Base-by-base conservation (phyloP, 345 rosid genomes). In the Carallia brachiata region DNA sequence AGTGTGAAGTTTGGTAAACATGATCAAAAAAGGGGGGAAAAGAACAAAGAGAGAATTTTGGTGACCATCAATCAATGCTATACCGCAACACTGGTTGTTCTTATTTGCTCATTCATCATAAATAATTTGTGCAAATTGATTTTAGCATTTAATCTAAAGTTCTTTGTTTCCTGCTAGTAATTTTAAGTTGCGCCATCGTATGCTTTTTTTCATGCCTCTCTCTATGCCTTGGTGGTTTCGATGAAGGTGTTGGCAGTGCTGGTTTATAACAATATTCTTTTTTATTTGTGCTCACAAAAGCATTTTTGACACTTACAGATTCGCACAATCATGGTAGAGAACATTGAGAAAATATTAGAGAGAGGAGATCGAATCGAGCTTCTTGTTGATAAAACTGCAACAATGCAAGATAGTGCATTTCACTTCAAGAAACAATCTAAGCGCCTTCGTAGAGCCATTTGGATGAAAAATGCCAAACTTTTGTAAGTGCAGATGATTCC, bases 391-490 rank as follows among this genome's bases (percentile, higher is more conserved):
- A 92, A 90, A 76, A 92, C 98, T 47, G 92, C 97, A 53, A 90
- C 97, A 27, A 92, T 95, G 94, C 98, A 95, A 82, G 98, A 90
- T 67, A 84, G 81, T 34, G 78, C 97, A 10, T 95, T 95, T 81
- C 98, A 95, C 79, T 95, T 95, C 80, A 90, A 71, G 84, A 95
- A 95, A 80, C 99, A 92, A 78, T 95, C 99, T 30, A 95, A 89
- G 79, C 90, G 90, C 72, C 96, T 92, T 1, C 91, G 79, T 16
- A 86, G 88, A 75, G 98, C 98, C 73, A 91, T 95, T 56, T 92
- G 98, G 99, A 95, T 89, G 98, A 92, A 90, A 83, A 95, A 95
- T 77, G 92, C 86, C 64, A 95, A 92, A 79, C 92, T 95, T 60
- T 84, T 92, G 98, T 92, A 84, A 88, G 97, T 54, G 64, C 50